Evolutionary conservation across 2,329 filamentous ascomycete genomes (phyloP).

Genomic region (Aulographum hederae): DNA sequence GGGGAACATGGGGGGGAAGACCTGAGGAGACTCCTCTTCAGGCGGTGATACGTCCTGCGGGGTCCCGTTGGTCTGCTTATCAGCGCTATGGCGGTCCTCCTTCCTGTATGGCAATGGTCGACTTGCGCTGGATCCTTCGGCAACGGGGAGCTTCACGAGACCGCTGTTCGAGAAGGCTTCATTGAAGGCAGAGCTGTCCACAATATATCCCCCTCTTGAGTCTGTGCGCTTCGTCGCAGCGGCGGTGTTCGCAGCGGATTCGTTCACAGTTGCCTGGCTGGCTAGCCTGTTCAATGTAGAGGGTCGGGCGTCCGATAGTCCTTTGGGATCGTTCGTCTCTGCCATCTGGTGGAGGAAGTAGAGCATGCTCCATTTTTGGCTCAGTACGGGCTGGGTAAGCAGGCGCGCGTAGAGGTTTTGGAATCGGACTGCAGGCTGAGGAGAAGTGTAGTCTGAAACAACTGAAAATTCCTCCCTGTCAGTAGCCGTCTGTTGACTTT

Average conservation of each 20-base stretch:
- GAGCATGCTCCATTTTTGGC: slow-evolving; percentile 92
- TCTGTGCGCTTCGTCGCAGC: no score
- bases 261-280: slow-evolving; percentile 5
- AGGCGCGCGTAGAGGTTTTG: slow-evolving; percentile 81
- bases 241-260: no score
- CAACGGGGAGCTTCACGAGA: slow-evolving; percentile 17
- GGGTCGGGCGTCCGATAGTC: slow-evolving; percentile 21
- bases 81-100: slow-evolving; percentile 4
- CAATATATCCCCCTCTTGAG: slow-evolving; percentile 4
- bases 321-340: slow-evolving; percentile 36
- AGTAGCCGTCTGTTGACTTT: not conserved
- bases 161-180: slow-evolving; percentile 29
- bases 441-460: slow-evolving; percentile 56
- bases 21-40: slow-evolving; percentile 3
- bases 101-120: slow-evolving; percentile 6
- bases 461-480: no score
- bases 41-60: slow-evolving; percentile 11
- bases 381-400: slow-evolving; percentile 75
- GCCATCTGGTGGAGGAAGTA: slow-evolving; percentile 76
- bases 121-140: not conserved
- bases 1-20: slow-evolving; percentile 10
- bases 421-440: slow-evolving; percentile 61
- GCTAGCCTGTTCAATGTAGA: slow-evolving; percentile 9
- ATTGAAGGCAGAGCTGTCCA: slow-evolving; percentile 19
- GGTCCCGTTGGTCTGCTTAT: slow-evolving; percentile 11